These are phyloP conservation scores for Thalassiosira livingstoniorum DNA, from an alignment of 352 stramenopile genomes.

Conservation along the genomic window DNA sequence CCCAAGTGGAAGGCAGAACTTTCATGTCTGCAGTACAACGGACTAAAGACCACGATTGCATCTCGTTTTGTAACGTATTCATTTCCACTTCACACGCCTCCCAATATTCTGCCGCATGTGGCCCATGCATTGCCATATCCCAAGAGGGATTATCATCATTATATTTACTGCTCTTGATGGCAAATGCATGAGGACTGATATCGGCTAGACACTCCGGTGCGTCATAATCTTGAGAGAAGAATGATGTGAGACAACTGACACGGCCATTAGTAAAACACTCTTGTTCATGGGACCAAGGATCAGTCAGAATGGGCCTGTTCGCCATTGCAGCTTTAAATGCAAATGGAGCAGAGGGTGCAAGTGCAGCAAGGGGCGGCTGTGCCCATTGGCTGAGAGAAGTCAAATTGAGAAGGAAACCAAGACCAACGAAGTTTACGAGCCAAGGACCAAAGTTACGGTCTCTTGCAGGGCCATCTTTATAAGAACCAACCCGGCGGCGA, in stretches of 20 bases:
- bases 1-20: conserved; percentile 7
- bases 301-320: no score
- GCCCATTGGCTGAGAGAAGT: no score
- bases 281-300: no score
- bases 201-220: no score
- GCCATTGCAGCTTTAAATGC: no score
- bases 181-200: neutral
- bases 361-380: no score
- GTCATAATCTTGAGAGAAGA: no score
- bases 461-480: neutral
- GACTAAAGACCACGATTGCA: neutral
- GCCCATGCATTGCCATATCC: conserved; percentile 7
- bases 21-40: neutral
- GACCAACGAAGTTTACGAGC: no score
- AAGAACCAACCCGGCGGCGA: neutral
- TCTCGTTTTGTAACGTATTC: conserved; percentile 7
- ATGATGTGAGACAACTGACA: no score
- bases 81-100: conserved; percentile 21
- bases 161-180: neutral
- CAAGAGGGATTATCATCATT: conserved; percentile 24
- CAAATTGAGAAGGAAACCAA: no score
- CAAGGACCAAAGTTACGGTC: neutral
- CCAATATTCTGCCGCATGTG: conserved; percentile 16
- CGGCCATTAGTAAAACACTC: no score
- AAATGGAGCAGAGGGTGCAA: no score